Conservation (phyloP, 805 yeast genomes). For the Metschnikowia lochheadii region DNA sequence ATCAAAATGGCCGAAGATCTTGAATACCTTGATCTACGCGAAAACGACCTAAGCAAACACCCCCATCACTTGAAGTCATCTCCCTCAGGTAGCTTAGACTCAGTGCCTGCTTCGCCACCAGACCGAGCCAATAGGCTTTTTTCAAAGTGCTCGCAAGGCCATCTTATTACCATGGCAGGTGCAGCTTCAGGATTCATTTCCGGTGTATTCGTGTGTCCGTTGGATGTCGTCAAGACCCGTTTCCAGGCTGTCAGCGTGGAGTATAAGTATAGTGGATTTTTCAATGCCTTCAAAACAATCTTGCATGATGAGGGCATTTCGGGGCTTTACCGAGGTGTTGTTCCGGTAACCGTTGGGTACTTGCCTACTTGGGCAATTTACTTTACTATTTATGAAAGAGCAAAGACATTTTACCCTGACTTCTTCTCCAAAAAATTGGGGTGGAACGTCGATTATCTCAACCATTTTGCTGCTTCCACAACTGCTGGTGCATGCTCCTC, state of each 20-base stretch:
- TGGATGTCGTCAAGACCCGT: conserved; percentile 93
- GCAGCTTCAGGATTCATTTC: conserved; percentile 92
- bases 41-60: neutral
- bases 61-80: neutral
- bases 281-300: conserved; percentile 63
- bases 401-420: conserved; percentile 54
- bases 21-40: neutral
- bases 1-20: neutral
- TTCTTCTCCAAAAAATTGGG: conserved; percentile 28
- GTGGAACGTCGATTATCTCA: conserved; percentile 23
- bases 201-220: conserved; percentile 87
- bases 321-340: conserved; percentile 86
- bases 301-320: conserved; percentile 70
- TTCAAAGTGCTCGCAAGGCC: conserved; percentile 36
- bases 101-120: conserved; percentile 16
- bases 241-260: conserved; percentile 83
- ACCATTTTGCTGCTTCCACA: conserved; percentile 61
- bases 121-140: conserved; percentile 21
- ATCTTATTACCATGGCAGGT: conserved; percentile 79
- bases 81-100: neutral
- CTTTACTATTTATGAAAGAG: conserved; percentile 81
- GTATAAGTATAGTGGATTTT: conserved; percentile 50
- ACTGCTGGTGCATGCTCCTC: conserved; percentile 89
- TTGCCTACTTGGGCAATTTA: conserved; percentile 98
- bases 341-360: conserved; percentile 90